Conservation (phyloP, 2,329 filamentous ascomycete species). For the Fusarium sulawesiense region DNA sequence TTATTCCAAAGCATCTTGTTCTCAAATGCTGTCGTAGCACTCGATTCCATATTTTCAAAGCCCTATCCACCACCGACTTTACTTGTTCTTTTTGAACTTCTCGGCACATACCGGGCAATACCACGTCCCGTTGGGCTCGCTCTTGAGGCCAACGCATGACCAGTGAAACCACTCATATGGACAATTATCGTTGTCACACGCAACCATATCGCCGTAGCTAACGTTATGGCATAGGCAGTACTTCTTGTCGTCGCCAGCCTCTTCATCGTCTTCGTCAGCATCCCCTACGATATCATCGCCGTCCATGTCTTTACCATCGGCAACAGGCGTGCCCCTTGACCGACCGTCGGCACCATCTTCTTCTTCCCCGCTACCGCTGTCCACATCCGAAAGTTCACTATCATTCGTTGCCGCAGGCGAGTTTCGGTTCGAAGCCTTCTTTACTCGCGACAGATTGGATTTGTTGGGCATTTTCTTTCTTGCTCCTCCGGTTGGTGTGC, state of each 20-base stretch:
- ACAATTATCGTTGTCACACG: constrained; percentile 85
- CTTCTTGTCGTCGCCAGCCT: constrained; percentile 80
- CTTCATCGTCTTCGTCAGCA: constrained; percentile 71
- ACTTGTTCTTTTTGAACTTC: constrained; percentile 58
- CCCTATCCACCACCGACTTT: background rate
- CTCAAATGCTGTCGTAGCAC: constrained; percentile 5
- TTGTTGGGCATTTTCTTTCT: constrained; percentile 66
- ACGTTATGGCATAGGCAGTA: constrained; percentile 88
- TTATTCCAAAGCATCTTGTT: background rate
- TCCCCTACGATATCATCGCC: constrained; percentile 67
- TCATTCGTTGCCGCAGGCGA: constrained; percentile 73
- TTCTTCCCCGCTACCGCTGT: constrained; percentile 65
- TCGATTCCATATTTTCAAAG: background rate
- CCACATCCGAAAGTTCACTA: constrained; percentile 73
- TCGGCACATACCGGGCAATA: constrained; percentile 72
- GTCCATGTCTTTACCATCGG: constrained; percentile 55
- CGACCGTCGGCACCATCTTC: constrained; percentile 55
- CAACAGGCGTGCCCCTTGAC: constrained; percentile 48
- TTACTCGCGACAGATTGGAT: constrained; percentile 71
- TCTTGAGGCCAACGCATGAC: constrained; percentile 76
- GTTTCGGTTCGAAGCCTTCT: constrained; percentile 67
- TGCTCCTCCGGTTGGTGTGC: constrained; percentile 57
- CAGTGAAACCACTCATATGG: constrained; percentile 91
- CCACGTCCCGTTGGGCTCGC: constrained; percentile 75
- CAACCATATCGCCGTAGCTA: constrained; percentile 89